Percentiles rank a stretch among this genome's conserved stretches.
These are phyloP conservation scores for Hemileccinum impolitum DNA, from an alignment of 768 basidiomycete species.

Conservation along the genomic window DNA sequence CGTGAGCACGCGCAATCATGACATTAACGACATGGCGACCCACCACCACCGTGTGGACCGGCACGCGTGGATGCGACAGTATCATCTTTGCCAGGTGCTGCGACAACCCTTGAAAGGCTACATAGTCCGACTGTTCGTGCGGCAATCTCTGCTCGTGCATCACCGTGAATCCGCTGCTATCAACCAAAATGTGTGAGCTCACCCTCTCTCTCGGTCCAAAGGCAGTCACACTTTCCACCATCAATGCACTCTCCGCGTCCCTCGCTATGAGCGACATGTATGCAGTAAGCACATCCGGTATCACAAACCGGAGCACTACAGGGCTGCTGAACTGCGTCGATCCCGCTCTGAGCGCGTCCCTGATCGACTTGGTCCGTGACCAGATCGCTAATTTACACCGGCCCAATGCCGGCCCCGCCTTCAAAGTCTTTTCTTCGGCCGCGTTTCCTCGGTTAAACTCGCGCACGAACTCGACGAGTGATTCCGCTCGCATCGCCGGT, in stretches of 20 bases:
- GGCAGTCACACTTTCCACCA: constrained; percentile 61
- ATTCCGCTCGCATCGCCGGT: constrained; percentile 40
- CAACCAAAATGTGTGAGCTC: not conserved
- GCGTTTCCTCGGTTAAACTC: constrained; percentile 46
- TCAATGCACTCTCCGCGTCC: constrained; percentile 34
- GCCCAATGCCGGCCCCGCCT: not conserved
- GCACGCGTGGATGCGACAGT: constrained; percentile 48
- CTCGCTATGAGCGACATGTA: constrained; percentile 53
- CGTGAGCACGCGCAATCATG: constrained; percentile 6
- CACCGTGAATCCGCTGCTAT: not conserved
- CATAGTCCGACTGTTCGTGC: constrained; percentile 66
- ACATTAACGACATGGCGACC: no score
- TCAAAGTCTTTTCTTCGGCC: constrained; percentile 9
- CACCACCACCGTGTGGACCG: constrained; percentile 56
- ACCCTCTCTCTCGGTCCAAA: constrained; percentile 77
- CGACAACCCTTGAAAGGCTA: constrained; percentile 60
- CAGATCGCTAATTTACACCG: constrained; percentile 53
- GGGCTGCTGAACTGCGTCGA: constrained; percentile 12
- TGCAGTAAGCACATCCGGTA: constrained; percentile 63
- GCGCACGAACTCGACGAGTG: constrained; percentile 52
- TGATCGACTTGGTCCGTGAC: constrained; percentile 32
- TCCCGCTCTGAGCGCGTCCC: constrained; percentile 9
- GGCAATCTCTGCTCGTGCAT: constrained; percentile 49
- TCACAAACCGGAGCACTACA: constrained; percentile 52
- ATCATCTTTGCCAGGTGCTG: constrained; percentile 65